Conservation (phyloP, 2,329 filamentous ascomycete genomes). For the Lojkania enalia region DNA sequence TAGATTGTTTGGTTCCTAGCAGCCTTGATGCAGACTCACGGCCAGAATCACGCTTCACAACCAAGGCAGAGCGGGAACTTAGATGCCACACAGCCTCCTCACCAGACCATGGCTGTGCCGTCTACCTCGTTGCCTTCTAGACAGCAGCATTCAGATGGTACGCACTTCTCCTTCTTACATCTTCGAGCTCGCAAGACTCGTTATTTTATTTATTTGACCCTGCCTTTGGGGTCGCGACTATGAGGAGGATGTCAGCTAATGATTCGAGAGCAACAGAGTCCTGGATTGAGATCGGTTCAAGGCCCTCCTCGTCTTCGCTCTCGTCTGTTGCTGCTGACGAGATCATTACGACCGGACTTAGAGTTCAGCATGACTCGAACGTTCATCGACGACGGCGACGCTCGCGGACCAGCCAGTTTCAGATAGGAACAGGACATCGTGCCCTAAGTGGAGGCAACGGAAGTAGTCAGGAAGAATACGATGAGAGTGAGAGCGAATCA, state of each 20-base stretch:
- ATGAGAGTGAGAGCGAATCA: constrained; percentile 89
- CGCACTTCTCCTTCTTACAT: constrained; percentile 3
- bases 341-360: constrained; percentile 85
- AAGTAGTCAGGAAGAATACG: constrained; percentile 92
- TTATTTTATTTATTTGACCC: no score
- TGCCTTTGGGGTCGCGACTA: no score
- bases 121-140: constrained; percentile 5
- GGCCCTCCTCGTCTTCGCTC: constrained; percentile 89
- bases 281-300: constrained; percentile 92
- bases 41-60: constrained; percentile 26
- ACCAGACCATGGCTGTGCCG: constrained; percentile 21
- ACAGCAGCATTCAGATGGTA: constrained; percentile 20
- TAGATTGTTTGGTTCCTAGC: no score
- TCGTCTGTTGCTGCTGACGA: constrained; percentile 80
- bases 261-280: constrained; percentile 65
- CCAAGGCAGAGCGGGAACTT: constrained; percentile 23
- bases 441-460: constrained; percentile 49
- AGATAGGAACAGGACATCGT: constrained; percentile 41
- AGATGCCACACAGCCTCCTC: constrained; percentile 20
- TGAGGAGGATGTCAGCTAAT: constrained; percentile 1
- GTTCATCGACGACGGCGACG: constrained; percentile 61
- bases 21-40: constrained; percentile 35
- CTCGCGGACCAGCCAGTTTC: constrained; percentile 45
- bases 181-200: not conserved
- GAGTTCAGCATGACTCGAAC: constrained; percentile 69